Evolutionary conservation across 2,329 filamentous ascomycete species (phyloP).

Genomic region (Annulohypoxylon truncatum): DNA sequence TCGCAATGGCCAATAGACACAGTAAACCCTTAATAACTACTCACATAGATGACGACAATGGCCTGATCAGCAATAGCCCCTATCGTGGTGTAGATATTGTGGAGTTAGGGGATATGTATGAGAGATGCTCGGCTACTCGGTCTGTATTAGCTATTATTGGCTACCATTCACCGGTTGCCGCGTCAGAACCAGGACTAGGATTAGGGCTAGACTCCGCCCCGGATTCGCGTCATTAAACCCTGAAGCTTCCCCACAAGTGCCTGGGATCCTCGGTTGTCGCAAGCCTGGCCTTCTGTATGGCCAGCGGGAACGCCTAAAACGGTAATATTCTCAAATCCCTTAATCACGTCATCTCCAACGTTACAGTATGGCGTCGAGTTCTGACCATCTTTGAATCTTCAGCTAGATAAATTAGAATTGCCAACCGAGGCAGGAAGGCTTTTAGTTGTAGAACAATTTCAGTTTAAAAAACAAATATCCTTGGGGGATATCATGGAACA

Average conservation of each 20-base stretch:
- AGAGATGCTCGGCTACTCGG: slow-evolving; percentile 31
- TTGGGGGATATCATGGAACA: slow-evolving; percentile 32
- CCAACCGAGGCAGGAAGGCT: slow-evolving; percentile 5
- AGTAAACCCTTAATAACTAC: slow-evolving; percentile 10
- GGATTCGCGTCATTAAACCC: slow-evolving; percentile 17
- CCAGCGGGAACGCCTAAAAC: neutral
- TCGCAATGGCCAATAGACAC: slow-evolving; percentile 31
- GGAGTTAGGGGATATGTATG: slow-evolving; percentile 14
- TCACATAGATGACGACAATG: slow-evolving; percentile 14
- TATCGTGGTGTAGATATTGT: slow-evolving; percentile 19
- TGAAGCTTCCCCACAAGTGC: slow-evolving; percentile 29
- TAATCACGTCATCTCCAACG: slow-evolving; percentile 19
- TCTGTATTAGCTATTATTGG: slow-evolving; percentile 17
- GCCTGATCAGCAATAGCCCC: slow-evolving; percentile 12
- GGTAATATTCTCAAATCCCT: slow-evolving; percentile 3
- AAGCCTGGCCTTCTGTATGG: slow-evolving; percentile 6
- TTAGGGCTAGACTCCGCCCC: slow-evolving; percentile 8
- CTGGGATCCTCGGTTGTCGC: slow-evolving; percentile 30
- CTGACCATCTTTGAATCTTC: neutral
- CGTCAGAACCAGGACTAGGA: neutral
- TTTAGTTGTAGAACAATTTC: neutral
- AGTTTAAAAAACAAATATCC: slow-evolving; percentile 9
- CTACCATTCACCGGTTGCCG: neutral
- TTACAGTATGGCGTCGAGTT: slow-evolving; percentile 6
- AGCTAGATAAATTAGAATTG: neutral